Base-by-base conservation (phyloP, 139 green algal species). In the Chlamydomonas schloesseri region DNA sequence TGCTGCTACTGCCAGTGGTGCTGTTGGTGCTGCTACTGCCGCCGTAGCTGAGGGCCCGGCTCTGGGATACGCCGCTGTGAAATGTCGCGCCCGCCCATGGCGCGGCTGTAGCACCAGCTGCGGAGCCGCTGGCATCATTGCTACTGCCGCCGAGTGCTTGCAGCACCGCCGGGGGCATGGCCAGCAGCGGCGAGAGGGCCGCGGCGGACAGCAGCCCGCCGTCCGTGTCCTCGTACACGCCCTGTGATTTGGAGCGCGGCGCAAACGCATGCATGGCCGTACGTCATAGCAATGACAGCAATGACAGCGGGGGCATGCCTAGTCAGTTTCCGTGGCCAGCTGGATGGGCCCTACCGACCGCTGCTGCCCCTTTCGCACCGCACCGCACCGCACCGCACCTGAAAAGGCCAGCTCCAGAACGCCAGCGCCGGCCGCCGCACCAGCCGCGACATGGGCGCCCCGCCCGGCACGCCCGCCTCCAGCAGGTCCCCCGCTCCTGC, bases 191-290 rank as follows among this genome's bases (percentile, higher is more conserved):
- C 42, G 42, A 50, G 6, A 84, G 78, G 18, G 64, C 85, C 47
- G 47, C 24, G 23, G 42, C 28, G 50, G 65, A 80, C 24, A 92
- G 47, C 58, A 92, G 58, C 6, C 20, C 82, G 58, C 89, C 89
- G 71, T 92, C 89, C n/a, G 74, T 81, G 78, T 92, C 89, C 73
- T 88, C 34, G 34, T 87, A 90, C 4, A 92, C 73, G 42, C 74
- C 74, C 74, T 82, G 55, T 4, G 34, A 23, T 21, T 17, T 20
- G n/a, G n/a, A n/a, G n/a, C n/a, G n/a, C n/a, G n/a, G n/a, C n/a
- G n/a, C n/a, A n/a, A n/a, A n/a, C n/a, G n/a, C n/a, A n/a, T n/a
- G n/a, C 8, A 23, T 28, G n/a, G 64, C 18, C 28, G n/a, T n/a
- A n/a, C n/a, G n/a, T n/a, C n/a, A n/a, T n/a, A n/a, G n/a, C n/a